These are phyloP conservation scores for Madurella fahalii DNA, from an alignment of 2,329 filamentous ascomycete species.

Conservation along the genomic window DNA sequence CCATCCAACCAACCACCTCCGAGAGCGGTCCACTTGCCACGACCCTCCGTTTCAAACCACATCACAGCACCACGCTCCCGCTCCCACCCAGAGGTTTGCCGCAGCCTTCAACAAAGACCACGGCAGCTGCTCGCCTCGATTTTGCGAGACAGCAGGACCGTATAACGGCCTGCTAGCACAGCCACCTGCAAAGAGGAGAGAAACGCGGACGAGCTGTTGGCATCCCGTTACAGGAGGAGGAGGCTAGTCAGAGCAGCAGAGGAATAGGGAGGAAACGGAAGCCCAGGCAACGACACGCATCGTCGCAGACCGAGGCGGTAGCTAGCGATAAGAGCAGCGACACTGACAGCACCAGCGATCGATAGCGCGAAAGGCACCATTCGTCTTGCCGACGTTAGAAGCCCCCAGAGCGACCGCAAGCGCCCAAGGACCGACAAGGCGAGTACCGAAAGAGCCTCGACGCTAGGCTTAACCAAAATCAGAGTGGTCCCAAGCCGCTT, in stretches of 20 bases:
- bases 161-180: constrained; percentile 6
- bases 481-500: neutral
- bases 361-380: neutral
- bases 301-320: neutral
- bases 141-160: constrained; percentile 2
- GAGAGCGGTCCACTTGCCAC: constrained; percentile 26
- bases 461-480: neutral
- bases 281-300: neutral
- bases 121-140: neutral
- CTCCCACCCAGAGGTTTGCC: constrained; percentile 5
- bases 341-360: neutral
- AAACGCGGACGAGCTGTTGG: neutral
- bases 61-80: constrained; percentile 16
- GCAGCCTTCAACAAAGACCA: constrained; percentile 6
- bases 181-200: neutral
- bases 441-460: neutral
- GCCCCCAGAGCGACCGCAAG: constrained; percentile 6
- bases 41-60: constrained; percentile 26
- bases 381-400: neutral
- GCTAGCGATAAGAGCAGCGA: neutral
- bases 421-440: constrained; percentile 5
- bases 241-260: neutral
- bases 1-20: constrained; percentile 27
- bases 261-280: neutral
- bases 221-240: neutral